Evolutionary conservation across 805 yeast species (phyloP).

Genomic region (Saccharomycopsis lassenensis): DNA sequence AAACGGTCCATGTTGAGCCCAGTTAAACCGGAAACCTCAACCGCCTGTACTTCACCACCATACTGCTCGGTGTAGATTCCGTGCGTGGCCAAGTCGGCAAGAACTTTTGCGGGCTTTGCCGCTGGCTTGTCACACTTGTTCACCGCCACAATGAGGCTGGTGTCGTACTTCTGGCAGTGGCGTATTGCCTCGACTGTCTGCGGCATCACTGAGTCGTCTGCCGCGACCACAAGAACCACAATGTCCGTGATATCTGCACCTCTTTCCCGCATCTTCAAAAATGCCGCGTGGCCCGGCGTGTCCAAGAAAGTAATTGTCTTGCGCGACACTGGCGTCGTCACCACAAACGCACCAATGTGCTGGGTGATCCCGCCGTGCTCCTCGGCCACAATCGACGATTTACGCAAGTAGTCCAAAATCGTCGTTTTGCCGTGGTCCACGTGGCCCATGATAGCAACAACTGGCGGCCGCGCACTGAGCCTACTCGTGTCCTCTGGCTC

Average conservation of each 20-base stretch:
- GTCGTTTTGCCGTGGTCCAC: conserved; percentile 99
- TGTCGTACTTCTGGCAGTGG: conserved; percentile 75
- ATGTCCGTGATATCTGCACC: conserved; percentile 94
- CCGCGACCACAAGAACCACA: conserved; percentile 86
- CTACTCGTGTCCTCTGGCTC: conserved; percentile 34
- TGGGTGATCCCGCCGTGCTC: conserved; percentile 98
- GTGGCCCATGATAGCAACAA: conserved; percentile 97
- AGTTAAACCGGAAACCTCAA: conserved; percentile 78
- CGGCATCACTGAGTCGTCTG: conserved; percentile 96
- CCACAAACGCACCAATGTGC: conserved; percentile 94
- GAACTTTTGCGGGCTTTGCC: conserved; percentile 62
- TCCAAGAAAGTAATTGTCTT: conserved; percentile 81
- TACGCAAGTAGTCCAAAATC: conserved; percentile 74
- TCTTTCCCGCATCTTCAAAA: conserved; percentile 89
- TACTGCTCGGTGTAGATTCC: conserved; percentile 83
- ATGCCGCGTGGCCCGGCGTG: conserved; percentile 98
- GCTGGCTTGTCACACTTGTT: conserved; percentile 84
- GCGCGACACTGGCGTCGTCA: conserved; percentile 62
- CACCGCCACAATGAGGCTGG: conserved; percentile 81
- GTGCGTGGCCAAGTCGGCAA: conserved; percentile 62
- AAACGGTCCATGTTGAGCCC: conserved; percentile 84
- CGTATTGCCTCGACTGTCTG: conserved; percentile 93
- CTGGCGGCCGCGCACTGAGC: conserved; percentile 71
- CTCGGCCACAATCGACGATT: conserved; percentile 68
- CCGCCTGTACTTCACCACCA: conserved; percentile 92